Percentiles rank a stretch among this genome's conserved stretches.
phyloP scores from a whole-genome alignment of 352 stramenopile species.

The Globisporangium okanoganense region DNA sequence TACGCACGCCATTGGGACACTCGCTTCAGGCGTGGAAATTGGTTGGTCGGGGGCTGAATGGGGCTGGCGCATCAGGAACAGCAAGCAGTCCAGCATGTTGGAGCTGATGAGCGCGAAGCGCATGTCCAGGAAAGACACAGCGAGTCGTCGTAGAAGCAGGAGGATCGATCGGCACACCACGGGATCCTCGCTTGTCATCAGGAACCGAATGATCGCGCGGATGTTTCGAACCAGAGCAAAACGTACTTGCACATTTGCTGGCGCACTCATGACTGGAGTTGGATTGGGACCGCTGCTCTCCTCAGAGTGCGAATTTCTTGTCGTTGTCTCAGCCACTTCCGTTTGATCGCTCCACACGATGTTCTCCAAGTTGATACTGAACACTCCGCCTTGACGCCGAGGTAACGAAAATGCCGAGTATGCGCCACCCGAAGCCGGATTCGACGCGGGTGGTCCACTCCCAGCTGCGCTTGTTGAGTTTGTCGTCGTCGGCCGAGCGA shows the following conservation, averaged over 20 bases:
- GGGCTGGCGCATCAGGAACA: conserved; percentile 50
- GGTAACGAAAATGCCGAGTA: conserved; percentile 22
- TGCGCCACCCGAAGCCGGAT: neutral
- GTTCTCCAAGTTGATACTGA: conserved; percentile 71
- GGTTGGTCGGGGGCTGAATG: neutral
- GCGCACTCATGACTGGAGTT: conserved; percentile 21
- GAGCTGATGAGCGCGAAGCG: conserved; percentile 72
- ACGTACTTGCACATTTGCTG: conserved; percentile 54
- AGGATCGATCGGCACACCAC: conserved; percentile 50
- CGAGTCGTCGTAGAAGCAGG: conserved; percentile 49
- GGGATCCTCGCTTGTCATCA: conserved; percentile 54
- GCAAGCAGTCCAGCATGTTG: conserved; percentile 66
- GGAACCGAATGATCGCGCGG: conserved; percentile 54
- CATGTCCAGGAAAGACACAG: conserved; percentile 70
- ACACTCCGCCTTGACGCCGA: conserved; percentile 53
- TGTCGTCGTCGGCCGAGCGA: conserved; percentile 25
- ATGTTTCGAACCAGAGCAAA: conserved; percentile 73
- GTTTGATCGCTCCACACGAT: conserved; percentile 81
- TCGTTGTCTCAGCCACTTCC: conserved; percentile 11
- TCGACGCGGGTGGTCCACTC: conserved; percentile 2
- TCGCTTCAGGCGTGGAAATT: conserved; percentile 2
- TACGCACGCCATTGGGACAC: conserved; percentile 49
- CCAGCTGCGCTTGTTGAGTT: conserved; percentile 9
- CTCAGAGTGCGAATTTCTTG: conserved; percentile 16
- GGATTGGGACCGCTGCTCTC: conserved; percentile 15